phyloP scores from a whole-genome alignment of 495 filamentous ascomycete species.

The Cudoniella acicularis region DNA sequence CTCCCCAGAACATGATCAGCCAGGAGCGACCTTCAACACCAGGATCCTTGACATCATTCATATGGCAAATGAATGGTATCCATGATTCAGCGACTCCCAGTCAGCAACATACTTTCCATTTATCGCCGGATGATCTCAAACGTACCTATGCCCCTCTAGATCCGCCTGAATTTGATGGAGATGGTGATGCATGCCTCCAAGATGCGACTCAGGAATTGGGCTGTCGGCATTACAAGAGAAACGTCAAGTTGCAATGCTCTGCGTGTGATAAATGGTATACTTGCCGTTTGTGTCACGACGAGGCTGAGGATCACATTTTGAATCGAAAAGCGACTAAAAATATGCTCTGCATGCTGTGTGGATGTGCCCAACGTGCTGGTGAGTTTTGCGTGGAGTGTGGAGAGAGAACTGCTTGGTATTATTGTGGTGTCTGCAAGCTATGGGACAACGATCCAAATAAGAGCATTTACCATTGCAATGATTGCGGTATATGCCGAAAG shows the following conservation, averaged over 20 bases:
- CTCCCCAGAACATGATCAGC: conserved; percentile 34
- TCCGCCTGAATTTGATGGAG: conserved; percentile 26
- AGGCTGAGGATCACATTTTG: conserved; percentile 75
- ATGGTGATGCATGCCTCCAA: conserved; percentile 33
- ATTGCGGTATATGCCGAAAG: conserved; percentile 93
- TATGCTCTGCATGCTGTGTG: conserved; percentile 98
- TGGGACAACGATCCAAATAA: conserved; percentile 94
- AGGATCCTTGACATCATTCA: conserved; percentile 28
- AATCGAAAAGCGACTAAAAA: conserved; percentile 80
- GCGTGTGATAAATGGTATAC: conserved; percentile 91
- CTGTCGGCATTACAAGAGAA: conserved; percentile 90
- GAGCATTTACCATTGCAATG: conserved; percentile 92
- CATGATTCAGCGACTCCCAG: conserved; percentile 33
- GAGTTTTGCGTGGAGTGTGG: conserved; percentile 75
- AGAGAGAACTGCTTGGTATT: conserved; percentile 81
- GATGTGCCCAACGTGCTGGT: conserved; percentile 75
- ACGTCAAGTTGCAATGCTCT: conserved; percentile 92
- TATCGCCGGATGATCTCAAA: conserved; percentile 66
- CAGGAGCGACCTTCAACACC: conserved; percentile 35
- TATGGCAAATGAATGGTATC: conserved; percentile 31
- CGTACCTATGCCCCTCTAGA: conserved; percentile 60
- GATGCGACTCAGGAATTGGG: conserved; percentile 58
- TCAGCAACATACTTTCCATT: conserved; percentile 55
- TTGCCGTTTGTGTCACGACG: conserved; percentile 93
- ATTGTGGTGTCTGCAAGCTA: conserved; percentile 89